A percentile compares a stretch with the other conserved stretches of the same genome.
Evolutionary conservation across 805 yeast genomes (phyloP).

Genomic region (Metschnikowia matae): DNA sequence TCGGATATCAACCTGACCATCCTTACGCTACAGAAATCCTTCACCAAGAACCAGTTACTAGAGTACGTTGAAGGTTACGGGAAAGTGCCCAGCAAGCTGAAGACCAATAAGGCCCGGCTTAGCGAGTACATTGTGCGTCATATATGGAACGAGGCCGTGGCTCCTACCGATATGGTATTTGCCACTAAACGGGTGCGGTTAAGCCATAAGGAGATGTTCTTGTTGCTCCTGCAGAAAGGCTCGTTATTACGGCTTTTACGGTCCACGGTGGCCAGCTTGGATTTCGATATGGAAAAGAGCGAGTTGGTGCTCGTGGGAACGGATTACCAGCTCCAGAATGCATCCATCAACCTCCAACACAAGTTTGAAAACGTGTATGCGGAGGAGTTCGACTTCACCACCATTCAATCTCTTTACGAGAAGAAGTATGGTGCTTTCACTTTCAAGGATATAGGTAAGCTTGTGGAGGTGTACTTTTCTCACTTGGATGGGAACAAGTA

Average conservation of each 20-base stretch:
- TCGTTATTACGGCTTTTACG: conserved; percentile 36
- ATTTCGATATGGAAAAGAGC: conserved; percentile 27
- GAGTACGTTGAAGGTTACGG: conserved; percentile 8
- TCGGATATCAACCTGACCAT: conserved; percentile 7
- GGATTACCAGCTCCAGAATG: conserved; percentile 39
- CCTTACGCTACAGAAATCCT: conserved; percentile 8
- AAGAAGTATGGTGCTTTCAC: conserved; percentile 27
- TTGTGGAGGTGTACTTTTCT: conserved; percentile 35
- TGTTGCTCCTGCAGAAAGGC: conserved; percentile 38
- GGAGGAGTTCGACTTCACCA: conserved; percentile 31
- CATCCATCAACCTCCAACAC: conserved; percentile 36
- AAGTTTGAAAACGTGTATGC: conserved; percentile 25
- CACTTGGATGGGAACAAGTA: conserved; percentile 24
- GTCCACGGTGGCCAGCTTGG: conserved; percentile 38
- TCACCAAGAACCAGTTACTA: conserved; percentile 14
- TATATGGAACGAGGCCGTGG: conserved; percentile 34
- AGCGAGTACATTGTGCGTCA: conserved; percentile 27
- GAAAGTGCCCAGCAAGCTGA: neutral
- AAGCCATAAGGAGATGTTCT: conserved; percentile 36
- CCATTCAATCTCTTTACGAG: conserved; percentile 23
- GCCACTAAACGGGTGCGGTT: conserved; percentile 31
- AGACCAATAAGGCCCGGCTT: conserved; percentile 15
- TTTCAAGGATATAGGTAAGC: conserved; percentile 24
- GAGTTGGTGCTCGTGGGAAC: conserved; percentile 39
- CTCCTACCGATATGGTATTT: conserved; percentile 23